Percentiles rank a stretch among this genome's conserved stretches.
These are phyloP conservation scores for Flaveria floridana DNA, from an alignment of 140 eudicot genomes.

Conservation along the genomic window DNA sequence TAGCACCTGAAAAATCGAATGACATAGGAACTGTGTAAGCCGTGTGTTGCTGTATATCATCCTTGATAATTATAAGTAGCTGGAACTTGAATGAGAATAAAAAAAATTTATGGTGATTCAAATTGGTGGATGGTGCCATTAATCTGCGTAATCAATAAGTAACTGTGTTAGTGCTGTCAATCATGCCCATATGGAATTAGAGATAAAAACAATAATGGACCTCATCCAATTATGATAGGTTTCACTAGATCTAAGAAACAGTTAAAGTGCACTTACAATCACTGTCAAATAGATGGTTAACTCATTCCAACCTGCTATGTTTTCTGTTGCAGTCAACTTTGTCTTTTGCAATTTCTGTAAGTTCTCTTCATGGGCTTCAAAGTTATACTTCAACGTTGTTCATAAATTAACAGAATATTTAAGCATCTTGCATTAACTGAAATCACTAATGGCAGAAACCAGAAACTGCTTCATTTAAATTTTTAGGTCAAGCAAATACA, in stretches of 20 bases:
- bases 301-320: conserved; percentile 2
- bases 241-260: conserved; percentile 12
- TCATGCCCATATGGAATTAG: conserved; percentile 20
- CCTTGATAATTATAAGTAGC: background rate
- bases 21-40: background rate
- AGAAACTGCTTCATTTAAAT: background rate
- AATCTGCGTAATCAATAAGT: conserved; percentile 1
- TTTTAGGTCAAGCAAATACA: background rate
- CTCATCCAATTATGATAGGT: conserved; percentile 15
- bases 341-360: background rate
- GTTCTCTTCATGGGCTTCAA: conserved; percentile 6
- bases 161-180: conserved; percentile 18
- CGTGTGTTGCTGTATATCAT: conserved; percentile 8
- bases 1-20: background rate
- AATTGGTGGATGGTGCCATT: conserved; percentile 23
- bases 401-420: conserved; percentile 3
- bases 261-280: conserved; percentile 28
- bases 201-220: background rate
- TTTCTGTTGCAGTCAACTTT: background rate
- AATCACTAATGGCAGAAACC: background rate
- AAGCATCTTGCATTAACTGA: background rate
- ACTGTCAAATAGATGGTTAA: conserved; percentile 1
- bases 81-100: background rate
- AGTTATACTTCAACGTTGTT: background rate
- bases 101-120: background rate